Conservation (phyloP, 257 asterid genomes). For the Solanum etuberosum region DNA sequence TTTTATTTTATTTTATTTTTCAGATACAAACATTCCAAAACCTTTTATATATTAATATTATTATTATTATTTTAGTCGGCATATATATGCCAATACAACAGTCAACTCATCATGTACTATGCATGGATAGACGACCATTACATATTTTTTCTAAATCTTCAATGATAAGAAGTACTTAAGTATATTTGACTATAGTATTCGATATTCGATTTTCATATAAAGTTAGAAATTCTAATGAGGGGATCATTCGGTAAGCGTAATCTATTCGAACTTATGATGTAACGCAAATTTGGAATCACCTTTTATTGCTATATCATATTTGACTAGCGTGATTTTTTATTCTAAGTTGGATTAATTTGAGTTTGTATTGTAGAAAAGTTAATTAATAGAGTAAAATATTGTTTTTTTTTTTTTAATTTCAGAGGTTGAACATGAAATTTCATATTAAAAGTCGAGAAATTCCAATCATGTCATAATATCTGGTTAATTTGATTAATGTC, state of each 20-base stretch:
- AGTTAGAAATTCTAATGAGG: background rate
- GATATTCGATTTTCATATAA: background rate
- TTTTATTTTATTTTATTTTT: background rate
- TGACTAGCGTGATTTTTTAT: background rate
- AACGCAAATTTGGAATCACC: background rate
- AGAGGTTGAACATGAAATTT: background rate
- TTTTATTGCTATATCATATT: background rate
- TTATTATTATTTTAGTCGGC: background rate
- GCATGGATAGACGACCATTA: background rate
- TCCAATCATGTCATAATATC: too few relatives aligned
- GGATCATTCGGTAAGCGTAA: rapidly evolving
- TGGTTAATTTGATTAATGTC: background rate
- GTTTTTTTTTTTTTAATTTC: background rate
- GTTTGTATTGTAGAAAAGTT: background rate
- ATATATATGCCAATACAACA: background rate
- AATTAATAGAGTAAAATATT: too few relatives aligned
- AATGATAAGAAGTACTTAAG: background rate
- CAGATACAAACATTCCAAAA: background rate
- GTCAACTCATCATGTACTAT: background rate
- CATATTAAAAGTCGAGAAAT: background rate
- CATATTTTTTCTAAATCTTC: background rate
- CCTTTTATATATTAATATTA: background rate
- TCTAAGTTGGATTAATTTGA: background rate
- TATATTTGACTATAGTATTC: background rate
- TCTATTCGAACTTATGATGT: background rate